Evolutionary conservation across 1,284 basidiomycete species (phyloP), one percentile per base, ranked within the genome.

Genomic region (Moesziomyces aphidis): DNA sequence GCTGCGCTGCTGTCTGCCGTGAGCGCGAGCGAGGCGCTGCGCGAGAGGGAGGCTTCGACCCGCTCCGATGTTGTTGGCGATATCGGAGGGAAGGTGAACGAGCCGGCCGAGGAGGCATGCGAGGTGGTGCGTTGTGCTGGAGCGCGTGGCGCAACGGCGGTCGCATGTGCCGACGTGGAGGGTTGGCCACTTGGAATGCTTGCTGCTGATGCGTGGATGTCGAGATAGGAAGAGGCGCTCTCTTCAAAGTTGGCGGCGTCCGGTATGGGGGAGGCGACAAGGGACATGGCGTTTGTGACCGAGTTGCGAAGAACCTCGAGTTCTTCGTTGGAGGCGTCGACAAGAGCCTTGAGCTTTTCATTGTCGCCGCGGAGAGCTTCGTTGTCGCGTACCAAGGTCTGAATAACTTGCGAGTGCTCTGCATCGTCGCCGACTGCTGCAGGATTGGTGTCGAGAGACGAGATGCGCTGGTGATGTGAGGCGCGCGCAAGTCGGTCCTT

Each of bases 281-380:
- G 50, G 11, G 64, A 58, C 47, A 68, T 64, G 19, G 60, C 64
- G 21, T 62, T 62, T 28, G 26, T 50, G 50, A 62, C 61, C 3
- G 64, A 60, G 48, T 63, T 70, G n/a, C 77, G 73, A 9, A 80
- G 47, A 1, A 59, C 43, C 9, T 72, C 71, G 19, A 79, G 49
- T 64, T 81, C 79, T 49, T 81, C 79, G 48, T 76, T 78, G 51
- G 63, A 61, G n/a, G 67, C 67, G 28, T 81, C 71, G 44, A 82
- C 71, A 13, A 78, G 56, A 19, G 26, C 53, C 24, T 55, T 61
- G 13, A 78, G 69, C 46, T 81, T 62, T 15, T 57, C 51, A 11
- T 74, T 68, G 49, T 79, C 76, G 34, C 23, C 52, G 13, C 67
- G 62, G 9, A 82, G 48, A 1, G 63, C 54, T 50, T 78, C 77